Conservation (phyloP, 2,329 filamentous ascomycete genomes). For the Colletotrichum aenigma region DNA sequence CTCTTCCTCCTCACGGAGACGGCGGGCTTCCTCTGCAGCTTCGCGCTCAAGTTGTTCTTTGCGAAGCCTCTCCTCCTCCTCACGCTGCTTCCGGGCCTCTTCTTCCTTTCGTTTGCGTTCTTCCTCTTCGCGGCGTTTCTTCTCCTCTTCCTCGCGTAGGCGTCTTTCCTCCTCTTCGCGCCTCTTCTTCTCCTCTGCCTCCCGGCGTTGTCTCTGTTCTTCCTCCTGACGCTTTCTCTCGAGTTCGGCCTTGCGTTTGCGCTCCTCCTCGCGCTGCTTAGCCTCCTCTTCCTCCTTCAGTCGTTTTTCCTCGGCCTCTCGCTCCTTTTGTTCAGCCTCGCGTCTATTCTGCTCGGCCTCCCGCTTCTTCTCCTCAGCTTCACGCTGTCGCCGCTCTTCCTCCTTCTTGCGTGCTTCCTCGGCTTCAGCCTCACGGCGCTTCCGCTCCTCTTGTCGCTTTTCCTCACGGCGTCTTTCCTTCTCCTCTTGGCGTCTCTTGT, state of each 20-base stretch:
- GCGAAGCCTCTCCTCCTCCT: slow-evolving; percentile 50
- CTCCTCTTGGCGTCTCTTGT: slow-evolving; percentile 34
- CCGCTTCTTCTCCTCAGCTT: slow-evolving; percentile 16
- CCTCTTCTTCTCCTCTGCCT: slow-evolving; percentile 31
- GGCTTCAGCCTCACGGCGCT: slow-evolving; percentile 35
- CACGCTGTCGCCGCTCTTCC: slow-evolving; percentile 18
- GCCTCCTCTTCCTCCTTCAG: slow-evolving; percentile 31
- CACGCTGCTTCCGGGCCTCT: slow-evolving; percentile 40
- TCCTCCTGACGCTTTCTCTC: slow-evolving; percentile 26
- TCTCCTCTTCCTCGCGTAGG: slow-evolving; percentile 40
- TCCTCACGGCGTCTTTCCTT: slow-evolving; percentile 24
- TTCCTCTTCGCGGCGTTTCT: slow-evolving; percentile 41
- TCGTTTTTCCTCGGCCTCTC: slow-evolving; percentile 41
- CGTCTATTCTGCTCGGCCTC: slow-evolving; percentile 21
- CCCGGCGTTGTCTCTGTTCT: slow-evolving; percentile 22
- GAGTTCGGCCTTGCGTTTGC: slow-evolving; percentile 25
- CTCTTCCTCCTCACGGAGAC: slow-evolving; percentile 57
- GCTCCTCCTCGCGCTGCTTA: slow-evolving; percentile 34
- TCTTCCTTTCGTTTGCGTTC: slow-evolving; percentile 39
- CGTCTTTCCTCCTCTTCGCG: slow-evolving; percentile 32
- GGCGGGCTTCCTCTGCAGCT: slow-evolving; percentile 53
- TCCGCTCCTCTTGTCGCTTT: slow-evolving; percentile 23
- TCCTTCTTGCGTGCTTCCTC: slow-evolving; percentile 34
- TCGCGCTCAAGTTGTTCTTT: slow-evolving; percentile 51
- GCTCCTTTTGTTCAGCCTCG: slow-evolving; percentile 35